Base-by-base conservation (phyloP, 805 yeast species). In the Yarrowia sp. region DNA sequence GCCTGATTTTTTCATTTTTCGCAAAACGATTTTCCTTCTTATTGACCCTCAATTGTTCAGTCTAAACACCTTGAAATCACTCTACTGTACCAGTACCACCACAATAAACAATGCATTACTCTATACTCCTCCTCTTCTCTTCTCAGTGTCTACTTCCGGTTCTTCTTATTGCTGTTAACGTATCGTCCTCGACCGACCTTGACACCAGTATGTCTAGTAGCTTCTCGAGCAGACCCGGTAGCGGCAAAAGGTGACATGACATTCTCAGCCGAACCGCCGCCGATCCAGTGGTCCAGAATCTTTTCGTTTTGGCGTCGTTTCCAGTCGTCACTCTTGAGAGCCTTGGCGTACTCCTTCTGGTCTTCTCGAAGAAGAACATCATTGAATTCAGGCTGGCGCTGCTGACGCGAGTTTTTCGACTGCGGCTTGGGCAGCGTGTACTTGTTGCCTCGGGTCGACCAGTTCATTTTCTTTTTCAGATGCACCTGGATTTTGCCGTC, bases 311-410 rank as follows among this genome's bases (percentile, higher is more conserved):
- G 89, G 71, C 89, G 82, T 71, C 89, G 83, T 70, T 86, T 88
- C 96, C 97, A 91, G 48, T 87, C 86, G 64, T 92, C 96, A 71
- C 90, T 87, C 74, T 92, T 92, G 66, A 93, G 74, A 1, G 97
- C 96, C 74, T 88, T 86, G 68, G 85, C 84, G 75, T 95, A 95
- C 76, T 95, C 99, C 71, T 89, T 90, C 78, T 95, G 98, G 77
- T 95, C 99, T 75, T 90, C 98, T 70, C 96, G 84, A 65, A 92
- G 81, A 54, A 89, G 81, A 70, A 92, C 93, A 69, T 87, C 92
- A 74, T 81, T 86, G 43, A 43, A 48, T 28, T 61, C 46, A n/a
- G 54, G 54, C 35, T 48, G 64, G 22, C 59, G 58, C 68, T 82
- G 82, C 16, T 24, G 21, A 72, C 88, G 88, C n/a, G 87, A 83